Percentiles rank a stretch among this genome's conserved stretches.
phyloP scores from a whole-genome alignment of 1,139 yeast genomes.

The Yamadazyma blattariae region DNA sequence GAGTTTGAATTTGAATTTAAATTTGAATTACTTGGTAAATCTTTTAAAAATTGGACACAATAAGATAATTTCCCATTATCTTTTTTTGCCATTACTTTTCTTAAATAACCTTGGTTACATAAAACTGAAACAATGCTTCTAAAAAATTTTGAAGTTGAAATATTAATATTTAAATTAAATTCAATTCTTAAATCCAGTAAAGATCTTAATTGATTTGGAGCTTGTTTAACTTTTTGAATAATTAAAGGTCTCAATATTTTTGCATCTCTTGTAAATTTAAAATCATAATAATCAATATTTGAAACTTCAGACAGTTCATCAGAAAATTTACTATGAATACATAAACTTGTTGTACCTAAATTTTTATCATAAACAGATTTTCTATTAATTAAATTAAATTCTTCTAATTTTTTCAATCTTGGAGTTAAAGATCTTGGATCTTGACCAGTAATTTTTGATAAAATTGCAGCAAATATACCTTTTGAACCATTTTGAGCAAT shows the following conservation, averaged over 20 bases:
- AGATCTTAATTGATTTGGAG: slow-evolving; percentile 69
- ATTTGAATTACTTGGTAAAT: slow-evolving; percentile 33
- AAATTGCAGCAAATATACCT: slow-evolving; percentile 59
- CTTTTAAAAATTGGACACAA: slow-evolving; percentile 60
- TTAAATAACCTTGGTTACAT: slow-evolving; percentile 51
- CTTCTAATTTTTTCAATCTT: slow-evolving; percentile 54
- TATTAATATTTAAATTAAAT: slow-evolving; percentile 49
- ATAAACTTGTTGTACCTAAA: slow-evolving; percentile 46
- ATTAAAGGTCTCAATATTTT: slow-evolving; percentile 33
- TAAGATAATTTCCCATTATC: slow-evolving; percentile 40
- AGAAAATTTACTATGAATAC: slow-evolving; percentile 45
- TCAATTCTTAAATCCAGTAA: slow-evolving; percentile 63
- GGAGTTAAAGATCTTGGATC: slow-evolving; percentile 71
- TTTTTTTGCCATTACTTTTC: slow-evolving; percentile 51
- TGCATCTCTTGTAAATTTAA: slow-evolving; percentile 30
- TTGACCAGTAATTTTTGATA: slow-evolving; percentile 57
- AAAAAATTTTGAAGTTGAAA: slow-evolving; percentile 47
- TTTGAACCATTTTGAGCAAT: slow-evolving; percentile 52
- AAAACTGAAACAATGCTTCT: slow-evolving; percentile 51
- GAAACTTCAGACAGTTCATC: slow-evolving; percentile 28
- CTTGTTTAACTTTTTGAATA: slow-evolving; percentile 54
- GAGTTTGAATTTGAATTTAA: neutral
- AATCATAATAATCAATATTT: slow-evolving; percentile 25
- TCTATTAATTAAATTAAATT: slow-evolving; percentile 45
- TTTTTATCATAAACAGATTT: slow-evolving; percentile 36